These are phyloP conservation scores for Lithocarpus polystachyus DNA, from an alignment of 306 rosid genomes.

Conservation along the genomic window DNA sequence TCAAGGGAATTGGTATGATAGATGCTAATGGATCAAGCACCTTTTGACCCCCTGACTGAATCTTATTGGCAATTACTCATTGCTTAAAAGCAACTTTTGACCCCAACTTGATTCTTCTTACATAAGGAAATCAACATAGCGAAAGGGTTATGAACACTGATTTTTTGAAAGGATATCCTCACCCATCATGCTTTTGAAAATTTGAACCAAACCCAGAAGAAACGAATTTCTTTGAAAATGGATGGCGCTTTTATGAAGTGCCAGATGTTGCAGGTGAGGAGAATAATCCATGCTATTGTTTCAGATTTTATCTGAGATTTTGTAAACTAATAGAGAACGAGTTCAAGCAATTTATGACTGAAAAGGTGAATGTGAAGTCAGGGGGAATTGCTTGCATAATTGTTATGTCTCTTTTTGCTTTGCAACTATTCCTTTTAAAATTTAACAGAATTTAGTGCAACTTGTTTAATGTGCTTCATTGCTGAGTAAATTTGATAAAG, in stretches of 20 bases:
- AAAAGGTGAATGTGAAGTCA: background rate
- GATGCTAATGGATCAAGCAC: background rate
- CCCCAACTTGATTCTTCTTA: background rate
- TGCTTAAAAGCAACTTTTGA: background rate
- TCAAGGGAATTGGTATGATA: background rate
- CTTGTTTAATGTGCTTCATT: background rate
- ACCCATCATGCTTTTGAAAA: background rate
- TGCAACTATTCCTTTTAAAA: background rate
- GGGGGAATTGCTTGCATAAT: background rate
- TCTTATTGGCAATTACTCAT: background rate
- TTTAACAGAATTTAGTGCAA: background rate
- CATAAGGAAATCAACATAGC: background rate
- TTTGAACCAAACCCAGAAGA: background rate
- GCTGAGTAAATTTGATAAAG: background rate
- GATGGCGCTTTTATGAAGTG: background rate
- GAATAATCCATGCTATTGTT: background rate
- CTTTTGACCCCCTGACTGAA: background rate
- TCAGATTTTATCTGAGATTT: background rate
- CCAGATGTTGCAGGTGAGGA: background rate
- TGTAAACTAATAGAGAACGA: background rate
- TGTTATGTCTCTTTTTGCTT: background rate
- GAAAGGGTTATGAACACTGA: background rate
- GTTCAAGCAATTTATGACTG: too few species aligned
- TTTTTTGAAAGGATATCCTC: background rate
- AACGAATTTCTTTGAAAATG: background rate